Evolutionary conservation across 352 stramenopile genomes (phyloP).

Genomic region (Globisporangium recalcitrans): DNA sequence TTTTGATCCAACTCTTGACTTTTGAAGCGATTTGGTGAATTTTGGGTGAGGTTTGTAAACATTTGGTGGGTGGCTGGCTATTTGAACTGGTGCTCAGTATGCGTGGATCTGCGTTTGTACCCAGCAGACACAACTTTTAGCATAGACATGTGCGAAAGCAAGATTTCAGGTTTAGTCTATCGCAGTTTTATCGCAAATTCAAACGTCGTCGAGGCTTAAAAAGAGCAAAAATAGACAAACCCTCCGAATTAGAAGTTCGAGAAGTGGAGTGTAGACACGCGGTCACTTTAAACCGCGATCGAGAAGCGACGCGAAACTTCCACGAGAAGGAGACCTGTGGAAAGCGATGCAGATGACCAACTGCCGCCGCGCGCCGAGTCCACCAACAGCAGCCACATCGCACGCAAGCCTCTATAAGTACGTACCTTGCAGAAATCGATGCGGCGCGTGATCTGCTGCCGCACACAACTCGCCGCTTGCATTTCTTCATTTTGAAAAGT

Average conservation of each 20-base stretch:
- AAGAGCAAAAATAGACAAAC: neutral
- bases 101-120: neutral
- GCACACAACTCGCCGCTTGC: neutral
- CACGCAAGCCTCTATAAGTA: neutral
- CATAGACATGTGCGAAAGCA: neutral
- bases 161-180: neutral
- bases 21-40: neutral
- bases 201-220: neutral
- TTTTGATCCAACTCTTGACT: neutral
- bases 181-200: neutral
- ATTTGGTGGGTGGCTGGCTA: neutral
- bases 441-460: neutral
- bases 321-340: neutral
- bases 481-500: constrained; percentile 4
- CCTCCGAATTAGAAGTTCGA: neutral
- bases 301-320: constrained; percentile 4
- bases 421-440: neutral
- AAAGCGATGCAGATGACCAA: neutral
- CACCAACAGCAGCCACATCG: too few relatives aligned
- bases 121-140: neutral
- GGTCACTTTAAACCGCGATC: neutral
- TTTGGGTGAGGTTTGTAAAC: neutral
- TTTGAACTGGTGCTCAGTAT: neutral
- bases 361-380: too few relatives aligned
- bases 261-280: constrained; percentile 1